These are phyloP conservation scores for Cubamyces lactineus DNA, from an alignment of 768 basidiomycete species.

Conservation along the genomic window DNA sequence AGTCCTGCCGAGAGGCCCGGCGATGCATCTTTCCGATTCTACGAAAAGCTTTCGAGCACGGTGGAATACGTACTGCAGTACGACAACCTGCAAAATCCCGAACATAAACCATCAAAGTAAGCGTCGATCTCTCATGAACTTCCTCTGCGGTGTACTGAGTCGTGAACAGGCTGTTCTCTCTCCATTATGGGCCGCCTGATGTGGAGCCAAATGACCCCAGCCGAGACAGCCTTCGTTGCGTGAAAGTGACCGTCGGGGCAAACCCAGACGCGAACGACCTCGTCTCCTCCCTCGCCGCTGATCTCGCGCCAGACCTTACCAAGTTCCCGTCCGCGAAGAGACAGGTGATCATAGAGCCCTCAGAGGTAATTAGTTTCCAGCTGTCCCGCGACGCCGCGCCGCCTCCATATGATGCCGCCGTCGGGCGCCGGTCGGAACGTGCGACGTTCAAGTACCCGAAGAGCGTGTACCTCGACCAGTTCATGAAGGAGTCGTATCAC, in stretches of 20 bases:
- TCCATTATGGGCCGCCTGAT: constrained; percentile 54
- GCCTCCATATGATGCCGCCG: constrained; percentile 24
- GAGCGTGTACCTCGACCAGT: constrained; percentile 72
- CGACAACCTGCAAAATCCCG: constrained; percentile 14
- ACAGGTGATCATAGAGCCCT: constrained; percentile 63
- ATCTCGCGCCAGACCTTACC: constrained; percentile 37
- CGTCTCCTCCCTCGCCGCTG: constrained; percentile 54
- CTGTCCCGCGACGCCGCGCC: constrained; percentile 37
- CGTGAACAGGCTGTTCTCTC: constrained; percentile 54
- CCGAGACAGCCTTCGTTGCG: constrained; percentile 46
- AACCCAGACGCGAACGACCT: constrained; percentile 55
- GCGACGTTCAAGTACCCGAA: constrained; percentile 61
- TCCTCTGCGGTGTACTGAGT: constrained; percentile 20
- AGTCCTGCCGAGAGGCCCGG: constrained; percentile 42
- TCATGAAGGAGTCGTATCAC: constrained; percentile 59
- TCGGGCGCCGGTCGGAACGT: constrained; percentile 31
- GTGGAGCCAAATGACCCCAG: constrained; percentile 36
- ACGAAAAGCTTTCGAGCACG: constrained; percentile 43
- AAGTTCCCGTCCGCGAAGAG: constrained; percentile 41
- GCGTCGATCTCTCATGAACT: neutral
- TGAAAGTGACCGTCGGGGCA: constrained; percentile 53
- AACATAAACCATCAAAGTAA: constrained; percentile 36
- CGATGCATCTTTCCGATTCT: constrained; percentile 50
- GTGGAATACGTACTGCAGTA: constrained; percentile 45
- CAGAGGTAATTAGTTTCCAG: constrained; percentile 66